Conservation (phyloP, 2,329 filamentous ascomycete genomes). For the Cladophialophora exuberans region DNA sequence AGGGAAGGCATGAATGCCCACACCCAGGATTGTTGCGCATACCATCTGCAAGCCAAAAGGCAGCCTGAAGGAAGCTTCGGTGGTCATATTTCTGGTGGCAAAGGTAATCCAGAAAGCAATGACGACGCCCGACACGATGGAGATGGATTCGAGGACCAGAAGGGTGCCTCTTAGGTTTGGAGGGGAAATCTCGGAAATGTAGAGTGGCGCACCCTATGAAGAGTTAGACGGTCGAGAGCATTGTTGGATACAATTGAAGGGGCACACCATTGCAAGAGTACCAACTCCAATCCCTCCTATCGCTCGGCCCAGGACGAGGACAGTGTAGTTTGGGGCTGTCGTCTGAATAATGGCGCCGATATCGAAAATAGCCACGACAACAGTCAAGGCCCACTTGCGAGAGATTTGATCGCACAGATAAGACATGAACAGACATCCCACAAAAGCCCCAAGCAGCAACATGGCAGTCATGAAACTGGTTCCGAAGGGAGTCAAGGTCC, state of each 20-base stretch:
- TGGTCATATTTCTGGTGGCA: slow-evolving; percentile 48
- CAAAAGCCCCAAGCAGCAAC: slow-evolving; percentile 41
- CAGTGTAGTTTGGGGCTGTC: slow-evolving; percentile 9
- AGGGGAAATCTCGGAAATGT: slow-evolving; percentile 30
- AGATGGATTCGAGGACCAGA: slow-evolving; percentile 52
- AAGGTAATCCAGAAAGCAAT: slow-evolving; percentile 61
- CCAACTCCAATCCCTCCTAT: slow-evolving; percentile 47
- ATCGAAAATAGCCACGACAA: slow-evolving; percentile 45
- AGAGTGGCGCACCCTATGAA: slow-evolving; percentile 22
- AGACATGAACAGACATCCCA: slow-evolving; percentile 45
- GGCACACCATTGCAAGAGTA: slow-evolving; percentile 10
- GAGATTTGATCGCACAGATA: slow-evolving; percentile 45
- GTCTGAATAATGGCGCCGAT: slow-evolving; percentile 48
- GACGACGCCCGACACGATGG: slow-evolving; percentile 53
- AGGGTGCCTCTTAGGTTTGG: slow-evolving; percentile 39
- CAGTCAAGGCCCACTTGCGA: slow-evolving; percentile 47
- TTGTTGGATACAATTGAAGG: not conserved
- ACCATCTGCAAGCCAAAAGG: slow-evolving; percentile 46
- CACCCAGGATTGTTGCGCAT: slow-evolving; percentile 37
- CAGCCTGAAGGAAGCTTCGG: slow-evolving; percentile 45
- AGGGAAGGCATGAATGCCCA: slow-evolving; percentile 51
- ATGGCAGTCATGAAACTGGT: slow-evolving; percentile 51
- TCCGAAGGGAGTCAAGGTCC: slow-evolving; percentile 36
- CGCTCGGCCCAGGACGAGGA: slow-evolving; percentile 16
- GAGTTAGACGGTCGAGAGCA: not conserved